These are phyloP conservation scores for Coemansia sp. DNA, from an alignment of 192 early-diverging fungal genomes.

Conservation along the genomic window DNA sequence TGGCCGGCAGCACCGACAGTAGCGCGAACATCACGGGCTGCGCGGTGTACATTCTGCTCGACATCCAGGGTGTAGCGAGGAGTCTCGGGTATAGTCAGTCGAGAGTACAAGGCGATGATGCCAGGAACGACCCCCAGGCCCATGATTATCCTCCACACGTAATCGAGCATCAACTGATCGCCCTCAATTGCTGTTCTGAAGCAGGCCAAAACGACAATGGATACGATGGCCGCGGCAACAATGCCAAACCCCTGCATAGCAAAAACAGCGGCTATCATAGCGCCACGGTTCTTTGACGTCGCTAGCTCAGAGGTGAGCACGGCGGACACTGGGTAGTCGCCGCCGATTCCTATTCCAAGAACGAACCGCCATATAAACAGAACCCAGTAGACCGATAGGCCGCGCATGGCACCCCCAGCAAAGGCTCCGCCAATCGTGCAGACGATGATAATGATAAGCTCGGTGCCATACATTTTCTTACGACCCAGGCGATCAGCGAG, in stretches of 20 bases:
- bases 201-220: slow-evolving; percentile 64
- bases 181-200: slow-evolving; percentile 63
- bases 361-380: slow-evolving; percentile 83
- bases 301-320: slow-evolving; percentile 92
- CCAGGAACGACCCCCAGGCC: slow-evolving; percentile 81
- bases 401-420: slow-evolving; percentile 60
- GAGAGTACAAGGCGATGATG: slow-evolving; percentile 81
- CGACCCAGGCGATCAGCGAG: slow-evolving; percentile 85
- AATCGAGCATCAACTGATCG: slow-evolving; percentile 68
- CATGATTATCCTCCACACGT: slow-evolving; percentile 84
- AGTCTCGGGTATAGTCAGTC: slow-evolving; percentile 90
- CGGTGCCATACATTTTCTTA: slow-evolving; percentile 87
- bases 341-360: slow-evolving; percentile 89
- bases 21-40: slow-evolving; percentile 28
- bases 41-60: slow-evolving; percentile 57
- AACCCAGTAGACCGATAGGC: slow-evolving; percentile 63
- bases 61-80: slow-evolving; percentile 82
- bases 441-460: slow-evolving; percentile 86
- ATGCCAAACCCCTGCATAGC: slow-evolving; percentile 93
- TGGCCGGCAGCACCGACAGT: slow-evolving; percentile 12
- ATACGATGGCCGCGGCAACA: slow-evolving; percentile 72
- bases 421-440: slow-evolving; percentile 78
- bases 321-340: slow-evolving; percentile 89
- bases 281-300: slow-evolving; percentile 73
- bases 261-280: slow-evolving; percentile 88